Evolutionary conservation across 495 filamentous ascomycete species (phyloP).

Genomic region (Xylaria intraflava): DNA sequence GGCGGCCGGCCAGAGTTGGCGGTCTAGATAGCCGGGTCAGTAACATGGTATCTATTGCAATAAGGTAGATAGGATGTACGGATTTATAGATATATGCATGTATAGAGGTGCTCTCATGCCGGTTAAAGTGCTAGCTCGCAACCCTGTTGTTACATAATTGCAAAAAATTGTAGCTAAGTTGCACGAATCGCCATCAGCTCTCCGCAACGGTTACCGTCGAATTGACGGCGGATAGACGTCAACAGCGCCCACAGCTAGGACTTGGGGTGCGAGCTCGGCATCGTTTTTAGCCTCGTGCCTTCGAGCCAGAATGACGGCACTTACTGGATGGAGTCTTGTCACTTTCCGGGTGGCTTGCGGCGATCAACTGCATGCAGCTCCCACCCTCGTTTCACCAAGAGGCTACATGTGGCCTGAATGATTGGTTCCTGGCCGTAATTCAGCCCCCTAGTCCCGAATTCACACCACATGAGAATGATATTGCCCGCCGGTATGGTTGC

Average conservation of each 20-base stretch:
- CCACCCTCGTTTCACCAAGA: neutral
- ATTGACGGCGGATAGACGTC: neutral
- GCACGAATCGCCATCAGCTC: no score
- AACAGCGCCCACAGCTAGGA: neutral
- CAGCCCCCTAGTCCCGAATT: neutral
- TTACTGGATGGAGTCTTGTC: neutral
- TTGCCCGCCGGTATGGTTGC: no score
- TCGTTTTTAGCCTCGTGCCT: neutral
- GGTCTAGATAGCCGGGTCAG: no score
- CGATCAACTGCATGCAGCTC: neutral
- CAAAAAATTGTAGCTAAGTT: no score
- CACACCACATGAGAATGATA: no score
- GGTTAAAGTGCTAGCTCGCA: no score
- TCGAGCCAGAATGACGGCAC: neutral
- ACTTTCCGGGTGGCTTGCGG: neutral
- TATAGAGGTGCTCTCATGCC: no score
- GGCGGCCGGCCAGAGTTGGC: no score
- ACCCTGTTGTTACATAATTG: no score
- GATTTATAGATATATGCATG: no score
- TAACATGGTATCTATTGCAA: no score
- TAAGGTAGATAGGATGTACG: no score
- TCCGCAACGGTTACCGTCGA: neutral
- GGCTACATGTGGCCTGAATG: slow-evolving; percentile 24
- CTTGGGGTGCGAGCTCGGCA: neutral
- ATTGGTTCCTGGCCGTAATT: slow-evolving; percentile 17